These are phyloP conservation scores for Xylaria sp. DNA, from an alignment of 2,329 filamentous ascomycete species.

Conservation along the genomic window DNA sequence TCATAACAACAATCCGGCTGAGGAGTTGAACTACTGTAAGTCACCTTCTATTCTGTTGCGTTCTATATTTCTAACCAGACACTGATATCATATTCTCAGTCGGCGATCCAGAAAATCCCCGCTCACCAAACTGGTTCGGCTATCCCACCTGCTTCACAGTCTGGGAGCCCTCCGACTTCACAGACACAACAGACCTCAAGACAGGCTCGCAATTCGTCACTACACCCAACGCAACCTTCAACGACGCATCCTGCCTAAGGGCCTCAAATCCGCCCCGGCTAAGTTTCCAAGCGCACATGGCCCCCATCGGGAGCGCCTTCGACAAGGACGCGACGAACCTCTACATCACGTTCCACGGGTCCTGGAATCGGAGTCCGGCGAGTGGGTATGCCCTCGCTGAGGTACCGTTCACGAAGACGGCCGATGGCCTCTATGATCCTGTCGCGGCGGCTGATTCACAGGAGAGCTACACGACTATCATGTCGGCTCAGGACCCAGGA, in stretches of 20 bases:
- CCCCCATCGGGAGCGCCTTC: constrained; percentile 40
- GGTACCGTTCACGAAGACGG: constrained; percentile 34
- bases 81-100: constrained; percentile 27
- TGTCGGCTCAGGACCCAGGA: constrained; percentile 42
- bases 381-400: constrained; percentile 35
- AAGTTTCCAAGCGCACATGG: constrained; percentile 53
- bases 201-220: constrained; percentile 34
- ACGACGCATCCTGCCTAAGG: constrained; percentile 27
- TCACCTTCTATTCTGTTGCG: neutral
- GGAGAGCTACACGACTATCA: constrained; percentile 41
- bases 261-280: constrained; percentile 39
- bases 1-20: constrained; percentile 57
- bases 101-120: constrained; percentile 48
- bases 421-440: constrained; percentile 29
- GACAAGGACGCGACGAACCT: constrained; percentile 49
- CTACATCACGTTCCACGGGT: constrained; percentile 60
- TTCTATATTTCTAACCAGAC: neutral
- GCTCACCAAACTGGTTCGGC: constrained; percentile 49
- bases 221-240: constrained; percentile 31
- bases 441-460: constrained; percentile 33
- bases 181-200: constrained; percentile 30
- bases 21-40: constrained; percentile 56
- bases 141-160: constrained; percentile 48
- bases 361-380: constrained; percentile 40
- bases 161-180: constrained; percentile 39